phyloP scores from a whole-genome alignment of 2,329 filamentous ascomycete genomes.

The Calonectria montana region DNA sequence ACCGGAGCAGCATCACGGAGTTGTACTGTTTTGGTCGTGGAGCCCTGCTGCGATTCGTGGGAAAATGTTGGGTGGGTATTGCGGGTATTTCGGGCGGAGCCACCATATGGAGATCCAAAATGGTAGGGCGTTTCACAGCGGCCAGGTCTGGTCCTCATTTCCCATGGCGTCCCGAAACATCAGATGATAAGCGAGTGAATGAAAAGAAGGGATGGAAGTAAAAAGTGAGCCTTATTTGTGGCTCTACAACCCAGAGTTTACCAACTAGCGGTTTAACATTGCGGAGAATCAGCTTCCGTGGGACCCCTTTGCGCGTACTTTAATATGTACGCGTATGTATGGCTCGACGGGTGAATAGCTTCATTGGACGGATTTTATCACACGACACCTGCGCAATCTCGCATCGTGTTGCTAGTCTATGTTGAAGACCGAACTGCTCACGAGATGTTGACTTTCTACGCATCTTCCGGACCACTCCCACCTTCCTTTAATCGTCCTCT shows the following conservation, averaged over 20 bases:
- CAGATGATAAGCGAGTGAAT: slow-evolving; percentile 5
- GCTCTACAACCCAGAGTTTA: not conserved
- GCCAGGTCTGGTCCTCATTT: not conserved
- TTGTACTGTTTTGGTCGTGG: not conserved
- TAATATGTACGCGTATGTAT: not conserved
- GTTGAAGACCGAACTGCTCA: not conserved
- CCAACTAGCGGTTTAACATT: not conserved
- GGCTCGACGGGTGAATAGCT: not conserved
- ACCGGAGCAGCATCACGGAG: not conserved
- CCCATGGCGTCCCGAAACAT: not conserved
- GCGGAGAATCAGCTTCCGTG: not conserved
- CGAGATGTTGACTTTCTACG: not conserved
- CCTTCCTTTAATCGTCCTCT: not conserved
- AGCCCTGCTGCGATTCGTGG: not conserved
- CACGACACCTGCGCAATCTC: not conserved
- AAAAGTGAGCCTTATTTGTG: not conserved
- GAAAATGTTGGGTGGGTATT: not conserved
- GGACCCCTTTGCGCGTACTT: not conserved
- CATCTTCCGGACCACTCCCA: not conserved
- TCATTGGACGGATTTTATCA: not conserved
- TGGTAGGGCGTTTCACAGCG: not conserved
- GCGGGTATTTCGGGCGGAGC: not conserved
- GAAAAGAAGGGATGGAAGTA: not conserved
- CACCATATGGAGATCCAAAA: not conserved
- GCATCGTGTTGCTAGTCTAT: not conserved